Evolutionary conservation across 441 rosid species (phyloP), one percentile per base, ranked within the genome.

Genomic region (Rhodomyrtus psidioides): DNA sequence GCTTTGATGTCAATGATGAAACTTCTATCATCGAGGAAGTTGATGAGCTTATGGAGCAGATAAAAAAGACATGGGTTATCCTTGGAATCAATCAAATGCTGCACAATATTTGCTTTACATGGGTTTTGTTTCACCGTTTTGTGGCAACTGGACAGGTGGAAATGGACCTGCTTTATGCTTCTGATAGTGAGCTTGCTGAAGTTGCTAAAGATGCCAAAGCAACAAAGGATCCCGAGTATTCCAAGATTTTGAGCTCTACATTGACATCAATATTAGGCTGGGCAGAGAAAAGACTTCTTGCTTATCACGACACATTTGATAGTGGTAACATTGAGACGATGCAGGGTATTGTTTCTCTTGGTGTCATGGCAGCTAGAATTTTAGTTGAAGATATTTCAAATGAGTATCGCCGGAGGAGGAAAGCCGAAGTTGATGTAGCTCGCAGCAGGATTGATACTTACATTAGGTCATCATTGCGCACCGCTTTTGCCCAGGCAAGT

Each of bases 401-500:
- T 42, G 99, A 96, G 89, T 97, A 97, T 84, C 98, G 98, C 44
- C 89, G 99, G 82, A 95, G 89, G 91, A 94, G 98, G 92, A 96
- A 90, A 92, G 92, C 93, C 82, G 96, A 94, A 84, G 95, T 93
- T 85, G 98, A 97, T 91, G 98, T 95, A 81, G 95, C 95, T 85
- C 95, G 96, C 51, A 92, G 90, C 70, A 94, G 98, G 89, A 92
- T 95, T 82, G 99, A 97, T 84, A 97, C 99, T 58, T 97, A 97
- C 91, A 96, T 97, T 90, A 94, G 99, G 90, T 97, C 99, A 55
- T 97, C 99, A 13, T 88, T 97, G 82, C 97, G 98, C 84, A 96
- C 99, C 34, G 96, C 96, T 85, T 97, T 97, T 93, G 99, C 99
- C 86, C 99, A 97, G 98, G 99, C 92, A 96, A 94, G 96, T 93